Evolutionary conservation across 2,329 filamentous ascomycete species (phyloP), one percentile per base, ranked within the genome.

Genomic region (Verticillium klebahnii): DNA sequence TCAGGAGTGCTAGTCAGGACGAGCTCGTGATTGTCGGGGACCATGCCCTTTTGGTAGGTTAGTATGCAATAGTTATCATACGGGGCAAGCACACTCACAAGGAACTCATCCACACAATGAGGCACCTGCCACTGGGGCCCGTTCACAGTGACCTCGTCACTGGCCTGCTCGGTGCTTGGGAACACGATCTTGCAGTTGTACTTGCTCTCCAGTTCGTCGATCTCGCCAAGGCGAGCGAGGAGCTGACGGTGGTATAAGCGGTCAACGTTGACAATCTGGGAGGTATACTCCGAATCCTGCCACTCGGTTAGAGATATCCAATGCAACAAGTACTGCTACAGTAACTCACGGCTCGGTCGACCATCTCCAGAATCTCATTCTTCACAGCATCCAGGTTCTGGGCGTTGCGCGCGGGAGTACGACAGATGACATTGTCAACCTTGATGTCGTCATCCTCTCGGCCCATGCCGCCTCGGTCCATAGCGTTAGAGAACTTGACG

Each of bases 101-200:
- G 79, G 69, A 99, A 94, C 71, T 95, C 93, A 74, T 99, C 95
- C 58, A 97, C 93, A 69, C 94, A 96, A 73, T 96, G 91, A 65
- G 95, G 94, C 39, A 99, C 94, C 82, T 98, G 95, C 85, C 96
- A 99, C 79, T 98, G 94, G 58, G 95, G 95, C 5, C 95, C 95
- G 64, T 93, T 97, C 62, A 99, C 93, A 19, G 90, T 96, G 60
- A 99, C 93, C 71, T 96, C 90, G 71, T 99, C 95, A 73, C 94
- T 98, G 25, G 95, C 95, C 77, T 96, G 91, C 75, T 99, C 95
- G 11, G 95, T 98, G 78, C 93, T 97, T 8, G 95, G 95, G 73
- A 99, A 99, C 68, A 93, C 91, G 72, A 99, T 96, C 81, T 98
- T 98, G 88, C 95, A 99, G 76, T 98, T 98, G 90, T 93, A 98